Evolutionary conservation across 441 rosid genomes (phyloP).

Genomic region (Melastoma candidum): DNA sequence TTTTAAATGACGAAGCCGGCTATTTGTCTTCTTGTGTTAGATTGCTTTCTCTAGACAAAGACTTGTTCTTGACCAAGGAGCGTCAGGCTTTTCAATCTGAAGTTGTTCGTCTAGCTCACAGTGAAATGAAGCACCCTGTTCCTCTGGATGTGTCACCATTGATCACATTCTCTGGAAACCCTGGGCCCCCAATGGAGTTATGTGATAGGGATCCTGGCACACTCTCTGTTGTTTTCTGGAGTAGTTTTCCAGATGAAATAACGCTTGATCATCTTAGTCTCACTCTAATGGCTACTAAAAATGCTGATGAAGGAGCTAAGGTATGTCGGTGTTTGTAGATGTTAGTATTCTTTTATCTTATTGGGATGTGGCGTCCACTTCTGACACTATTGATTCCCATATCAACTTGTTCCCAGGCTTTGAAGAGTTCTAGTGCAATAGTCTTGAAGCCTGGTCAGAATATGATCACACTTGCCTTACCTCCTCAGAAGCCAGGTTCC

Average conservation of each 20-base stretch:
- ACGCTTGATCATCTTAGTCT: constrained; percentile 90
- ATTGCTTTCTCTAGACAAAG: constrained; percentile 84
- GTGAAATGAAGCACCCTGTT: constrained; percentile 91
- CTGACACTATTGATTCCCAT: constrained; percentile 10
- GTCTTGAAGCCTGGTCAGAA: constrained; percentile 71
- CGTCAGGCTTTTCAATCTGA: constrained; percentile 93
- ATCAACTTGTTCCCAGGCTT: constrained; percentile 45
- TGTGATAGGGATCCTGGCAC: constrained; percentile 97
- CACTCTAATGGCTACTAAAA: constrained; percentile 79
- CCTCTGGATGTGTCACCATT: constrained; percentile 91
- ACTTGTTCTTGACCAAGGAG: constrained; percentile 75
- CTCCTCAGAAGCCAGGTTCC: constrained; percentile 93
- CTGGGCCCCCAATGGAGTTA: constrained; percentile 42
- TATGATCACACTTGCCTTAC: constrained; percentile 58
- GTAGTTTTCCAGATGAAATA: constrained; percentile 97
- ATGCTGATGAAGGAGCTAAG: constrained; percentile 90
- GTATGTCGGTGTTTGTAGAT: constrained; percentile 27
- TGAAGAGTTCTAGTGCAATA: constrained; percentile 64
- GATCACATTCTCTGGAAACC: constrained; percentile 91
- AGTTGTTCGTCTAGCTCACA: constrained; percentile 83
- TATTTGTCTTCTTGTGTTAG: constrained; percentile 92
- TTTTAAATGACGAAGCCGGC: constrained; percentile 88
- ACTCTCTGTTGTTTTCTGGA: constrained; percentile 88
- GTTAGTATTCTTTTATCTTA: not conserved
- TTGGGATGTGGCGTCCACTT: not conserved